A percentile compares a stretch with the other conserved stretches of the same genome.
These are phyloP conservation scores for Fusarium sp. DNA, from an alignment of 2,329 filamentous ascomycete species.

Conservation along the genomic window DNA sequence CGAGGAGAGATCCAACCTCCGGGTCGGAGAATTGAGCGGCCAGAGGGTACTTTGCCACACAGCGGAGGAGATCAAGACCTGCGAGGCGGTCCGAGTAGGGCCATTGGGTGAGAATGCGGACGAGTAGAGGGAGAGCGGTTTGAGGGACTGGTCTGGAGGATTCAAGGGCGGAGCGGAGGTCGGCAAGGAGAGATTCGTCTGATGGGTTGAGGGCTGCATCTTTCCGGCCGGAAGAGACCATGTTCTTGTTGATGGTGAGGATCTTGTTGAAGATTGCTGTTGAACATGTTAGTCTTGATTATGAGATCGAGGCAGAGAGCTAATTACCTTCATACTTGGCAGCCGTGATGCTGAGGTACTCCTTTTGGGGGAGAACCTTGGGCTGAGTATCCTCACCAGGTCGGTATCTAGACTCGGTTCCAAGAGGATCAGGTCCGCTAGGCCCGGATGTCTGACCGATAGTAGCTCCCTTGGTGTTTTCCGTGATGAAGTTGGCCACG, in stretches of 20 bases:
- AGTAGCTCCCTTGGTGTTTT: constrained; percentile 88
- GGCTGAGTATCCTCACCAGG: constrained; percentile 67
- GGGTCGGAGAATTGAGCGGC: constrained; percentile 71
- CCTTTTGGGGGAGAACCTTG: constrained; percentile 80
- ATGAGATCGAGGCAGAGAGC: background rate
- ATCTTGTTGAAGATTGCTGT: constrained; percentile 80
- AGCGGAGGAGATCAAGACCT: constrained; percentile 87
- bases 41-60: constrained; percentile 76
- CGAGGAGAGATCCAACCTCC: constrained; percentile 69
- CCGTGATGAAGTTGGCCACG: constrained; percentile 90
- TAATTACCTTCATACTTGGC: constrained; percentile 72
- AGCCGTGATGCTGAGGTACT: constrained; percentile 81
- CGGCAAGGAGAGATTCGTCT: constrained; percentile 72
- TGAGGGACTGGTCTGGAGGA: constrained; percentile 61
- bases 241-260: constrained; percentile 77
- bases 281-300: background rate
- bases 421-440: constrained; percentile 77
- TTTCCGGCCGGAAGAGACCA: constrained; percentile 78
- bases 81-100: constrained; percentile 83
- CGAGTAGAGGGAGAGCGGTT: constrained; percentile 70
- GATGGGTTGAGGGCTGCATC: constrained; percentile 78
- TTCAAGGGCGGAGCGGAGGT: constrained; percentile 74
- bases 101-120: constrained; percentile 83
- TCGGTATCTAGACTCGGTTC: constrained; percentile 81
- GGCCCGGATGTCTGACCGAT: constrained; percentile 72